A percentile compares a stretch with the other conserved stretches of the same genome.
Evolutionary conservation across 2,329 filamentous ascomycete species (phyloP).

Genomic region (Alternaria sp.): DNA sequence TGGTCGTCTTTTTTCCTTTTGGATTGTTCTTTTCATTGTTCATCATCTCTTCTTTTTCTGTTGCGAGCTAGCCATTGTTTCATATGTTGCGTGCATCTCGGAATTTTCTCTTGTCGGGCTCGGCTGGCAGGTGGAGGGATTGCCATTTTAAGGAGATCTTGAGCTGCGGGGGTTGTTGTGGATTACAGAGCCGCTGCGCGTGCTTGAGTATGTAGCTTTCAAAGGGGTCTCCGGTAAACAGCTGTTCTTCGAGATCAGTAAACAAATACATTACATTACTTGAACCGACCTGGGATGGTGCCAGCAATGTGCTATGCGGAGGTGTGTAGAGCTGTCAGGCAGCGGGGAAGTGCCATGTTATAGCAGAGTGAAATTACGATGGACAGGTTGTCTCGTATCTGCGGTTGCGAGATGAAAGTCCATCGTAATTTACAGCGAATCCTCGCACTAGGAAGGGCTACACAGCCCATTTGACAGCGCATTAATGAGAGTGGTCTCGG

Average conservation of each 20-base stretch:
- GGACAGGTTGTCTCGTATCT: not conserved
- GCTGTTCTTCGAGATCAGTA: constrained; percentile 27
- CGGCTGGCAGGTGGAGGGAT: constrained; percentile 21
- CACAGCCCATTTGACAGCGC: constrained; percentile 11
- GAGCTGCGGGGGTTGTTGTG: constrained; percentile 28
- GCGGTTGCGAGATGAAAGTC: constrained; percentile 6
- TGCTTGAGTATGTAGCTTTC: constrained; percentile 35
- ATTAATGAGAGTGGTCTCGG: constrained; percentile 10
- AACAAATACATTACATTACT: constrained; percentile 33
- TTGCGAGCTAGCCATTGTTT: constrained; percentile 6
- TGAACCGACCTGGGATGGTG: not conserved
- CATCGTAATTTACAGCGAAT: constrained; percentile 12
- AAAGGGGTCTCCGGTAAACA: constrained; percentile 29
- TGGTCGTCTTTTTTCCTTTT: constrained; percentile 18
- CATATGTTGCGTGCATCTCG: constrained; percentile 6
- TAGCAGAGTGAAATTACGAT: constrained; percentile 14
- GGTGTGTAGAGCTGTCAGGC: not conserved
- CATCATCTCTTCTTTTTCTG: constrained; percentile 16
- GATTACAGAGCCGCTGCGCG: constrained; percentile 40
- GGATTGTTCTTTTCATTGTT: constrained; percentile 16
- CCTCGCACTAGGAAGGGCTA: not conserved
- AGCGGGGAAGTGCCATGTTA: constrained; percentile 3
- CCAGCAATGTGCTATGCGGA: not conserved
- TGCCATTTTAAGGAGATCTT: constrained; percentile 22
- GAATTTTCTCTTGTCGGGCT: constrained; percentile 26